phyloP scores from a whole-genome alignment of 1,284 basidiomycete genomes.

The Boletellus deceptivus region DNA sequence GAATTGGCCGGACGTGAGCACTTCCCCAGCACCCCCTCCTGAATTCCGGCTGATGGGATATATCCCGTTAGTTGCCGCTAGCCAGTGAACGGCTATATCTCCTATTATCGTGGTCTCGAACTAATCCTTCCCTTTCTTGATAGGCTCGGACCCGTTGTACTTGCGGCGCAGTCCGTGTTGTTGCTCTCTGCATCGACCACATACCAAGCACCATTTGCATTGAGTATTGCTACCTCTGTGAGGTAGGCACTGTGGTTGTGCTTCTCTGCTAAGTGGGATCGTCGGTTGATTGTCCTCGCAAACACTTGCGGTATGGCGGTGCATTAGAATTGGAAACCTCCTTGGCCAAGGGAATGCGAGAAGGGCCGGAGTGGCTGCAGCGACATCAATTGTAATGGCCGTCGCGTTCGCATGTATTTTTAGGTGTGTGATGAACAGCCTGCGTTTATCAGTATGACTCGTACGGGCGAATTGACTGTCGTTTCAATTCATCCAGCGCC shows the following conservation, averaged over 20 bases:
- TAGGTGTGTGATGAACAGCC: conserved; percentile 43
- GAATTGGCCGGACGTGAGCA: conserved; percentile 65
- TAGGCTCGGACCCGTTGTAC: conserved; percentile 55
- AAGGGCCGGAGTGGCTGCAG: conserved; percentile 66
- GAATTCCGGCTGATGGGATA: background rate
- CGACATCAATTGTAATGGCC: conserved; percentile 61
- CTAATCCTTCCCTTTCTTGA: conserved; percentile 12
- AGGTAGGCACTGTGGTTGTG: conserved; percentile 47
- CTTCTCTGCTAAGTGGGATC: background rate
- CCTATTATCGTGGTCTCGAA: background rate
- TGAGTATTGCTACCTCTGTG: conserved; percentile 82
- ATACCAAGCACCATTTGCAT: conserved; percentile 83
- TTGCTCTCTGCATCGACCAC: conserved; percentile 74
- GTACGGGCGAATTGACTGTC: background rate
- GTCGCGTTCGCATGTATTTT: conserved; percentile 57
- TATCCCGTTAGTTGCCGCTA: conserved; percentile 49
- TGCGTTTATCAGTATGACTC: background rate
- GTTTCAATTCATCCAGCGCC: conserved; percentile 38
- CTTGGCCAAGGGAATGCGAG: conserved; percentile 71
- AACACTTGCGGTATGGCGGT: background rate
- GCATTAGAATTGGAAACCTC: conserved; percentile 72
- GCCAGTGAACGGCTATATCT: conserved; percentile 41
- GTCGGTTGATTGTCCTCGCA: background rate
- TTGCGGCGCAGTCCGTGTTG: conserved; percentile 76
- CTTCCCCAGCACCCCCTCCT: background rate